Conservation (phyloP, 768 basidiomycete species). For the Suillus clintonianus region DNA sequence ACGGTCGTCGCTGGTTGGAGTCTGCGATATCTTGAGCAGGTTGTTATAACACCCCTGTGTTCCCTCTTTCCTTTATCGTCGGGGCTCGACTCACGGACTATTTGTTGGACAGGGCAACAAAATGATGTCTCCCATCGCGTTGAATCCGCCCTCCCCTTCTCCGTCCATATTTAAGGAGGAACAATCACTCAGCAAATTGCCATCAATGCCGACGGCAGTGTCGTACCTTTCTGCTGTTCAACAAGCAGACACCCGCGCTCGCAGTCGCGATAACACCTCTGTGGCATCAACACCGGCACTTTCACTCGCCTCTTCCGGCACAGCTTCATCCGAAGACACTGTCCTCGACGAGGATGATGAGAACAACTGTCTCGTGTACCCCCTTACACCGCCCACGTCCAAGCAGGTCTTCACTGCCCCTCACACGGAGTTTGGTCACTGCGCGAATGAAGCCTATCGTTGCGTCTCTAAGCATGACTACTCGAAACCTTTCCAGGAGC, state of each 20-base stretch:
- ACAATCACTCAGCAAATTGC: conserved; percentile 34
- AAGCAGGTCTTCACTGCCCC: conserved; percentile 77
- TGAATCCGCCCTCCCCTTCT: conserved; percentile 50
- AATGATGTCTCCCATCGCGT: conserved; percentile 65
- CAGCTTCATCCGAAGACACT: conserved; percentile 69
- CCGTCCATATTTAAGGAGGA: conserved; percentile 68
- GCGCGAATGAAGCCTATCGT: conserved; percentile 75
- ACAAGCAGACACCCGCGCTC: conserved; percentile 69
- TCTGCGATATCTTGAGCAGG: not conserved
- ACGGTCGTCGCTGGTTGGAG: too few species aligned
- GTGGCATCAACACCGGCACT: conserved; percentile 65
- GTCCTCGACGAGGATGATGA: conserved; percentile 56
- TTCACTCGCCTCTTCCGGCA: conserved; percentile 74
- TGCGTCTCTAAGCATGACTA: conserved; percentile 61
- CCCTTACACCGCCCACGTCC: conserved; percentile 72
- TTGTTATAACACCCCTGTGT: not conserved
- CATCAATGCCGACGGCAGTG: conserved; percentile 51
- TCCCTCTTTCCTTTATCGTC: conserved; percentile 7
- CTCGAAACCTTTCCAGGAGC: conserved; percentile 45
- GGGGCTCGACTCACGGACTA: conserved; percentile 8
- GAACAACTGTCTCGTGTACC: conserved; percentile 61
- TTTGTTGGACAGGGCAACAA: conserved; percentile 10
- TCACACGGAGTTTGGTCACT: conserved; percentile 93
- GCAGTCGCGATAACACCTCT: conserved; percentile 48
- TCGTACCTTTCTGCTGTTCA: conserved; percentile 63